Base-by-base conservation (phyloP, 1,284 basidiomycete species). In the Cystobasidium pallidum region DNA sequence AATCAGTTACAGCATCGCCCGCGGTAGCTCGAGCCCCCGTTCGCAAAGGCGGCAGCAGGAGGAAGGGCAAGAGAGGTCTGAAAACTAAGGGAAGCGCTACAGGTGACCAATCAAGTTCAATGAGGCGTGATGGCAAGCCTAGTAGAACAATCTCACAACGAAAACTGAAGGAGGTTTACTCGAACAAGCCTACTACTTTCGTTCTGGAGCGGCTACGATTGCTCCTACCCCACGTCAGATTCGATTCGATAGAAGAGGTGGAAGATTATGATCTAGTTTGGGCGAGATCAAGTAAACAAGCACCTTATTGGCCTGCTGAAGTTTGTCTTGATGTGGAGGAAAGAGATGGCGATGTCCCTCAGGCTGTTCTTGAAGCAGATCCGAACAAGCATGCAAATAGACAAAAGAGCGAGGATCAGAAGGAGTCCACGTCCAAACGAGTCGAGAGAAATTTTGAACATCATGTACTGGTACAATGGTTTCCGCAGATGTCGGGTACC, bases 281-380 rank as follows among this genome's bases (percentile, higher is more conserved):
- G 68, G 68, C 68, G 19, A 49, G 54, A 43, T 21, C n/a, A 10
- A 52, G 32, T 13, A 47, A 39, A 32, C 13, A 26, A 57, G 36
- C 43, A 15, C 58, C 68, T 24, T 54, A 51, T 47, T 70, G 68
- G 68, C 68, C 68, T 36, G 68, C 58, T 47, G 68, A 70, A 34
- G 68, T 70, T 8, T 70, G 68, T 43, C 28, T 70, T 10, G 68
- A 70, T 24, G n/a, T 41, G 17, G 63, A 51, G 11, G 63, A 66
- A 17, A 26, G 34, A n/a, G 68, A 70, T 13, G 39, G 49, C 19
- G 32, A 28, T 30, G 45, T 63, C 2, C 58, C 59, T n/a, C 26
- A 70, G 13, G n/a, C n/a, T 41, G 45, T 70, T 19, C 28, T 62
- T 13, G 68, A 36, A 32, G 49, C n/a, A 21, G 68, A 52, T 39